phyloP scores from a whole-genome alignment of 306 rosid species.

The Gillenia trifoliata region DNA sequence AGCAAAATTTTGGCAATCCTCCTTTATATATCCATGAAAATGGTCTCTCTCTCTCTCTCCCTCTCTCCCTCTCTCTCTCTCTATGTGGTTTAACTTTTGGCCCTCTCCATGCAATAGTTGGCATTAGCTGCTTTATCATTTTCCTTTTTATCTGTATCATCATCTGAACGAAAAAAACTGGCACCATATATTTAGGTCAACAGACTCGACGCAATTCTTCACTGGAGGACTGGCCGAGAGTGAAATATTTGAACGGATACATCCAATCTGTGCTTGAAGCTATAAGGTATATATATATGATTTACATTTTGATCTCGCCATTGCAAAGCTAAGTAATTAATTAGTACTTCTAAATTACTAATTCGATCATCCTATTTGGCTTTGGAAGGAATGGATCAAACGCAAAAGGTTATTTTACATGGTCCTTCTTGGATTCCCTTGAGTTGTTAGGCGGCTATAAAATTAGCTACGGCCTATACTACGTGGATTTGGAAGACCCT shows the following conservation, averaged over 20 bases:
- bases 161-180: neutral
- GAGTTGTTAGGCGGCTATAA: conserved; percentile 47
- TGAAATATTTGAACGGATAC: conserved; percentile 38
- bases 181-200: conserved; percentile 35
- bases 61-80: no score
- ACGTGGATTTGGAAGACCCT: conserved; percentile 44
- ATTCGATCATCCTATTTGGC: neutral
- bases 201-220: conserved; percentile 41
- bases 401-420: conserved; percentile 53
- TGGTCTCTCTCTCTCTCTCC: conserved; percentile 26
- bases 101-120: no score
- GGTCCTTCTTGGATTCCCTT: conserved; percentile 58
- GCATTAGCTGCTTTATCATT: no score
- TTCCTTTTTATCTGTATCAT: neutral
- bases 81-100: neutral
- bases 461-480: conserved; percentile 42
- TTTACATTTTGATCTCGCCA: neutral
- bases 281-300: conserved; percentile 37
- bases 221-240: conserved; percentile 51
- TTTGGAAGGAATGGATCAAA: conserved; percentile 52
- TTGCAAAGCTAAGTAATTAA: neutral
- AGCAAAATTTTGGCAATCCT: conserved; percentile 38
- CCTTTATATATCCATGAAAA: conserved; percentile 51
- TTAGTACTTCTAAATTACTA: neutral
- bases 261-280: conserved; percentile 35